Evolutionary conservation across 2,329 filamentous ascomycete genomes (phyloP).

Genomic region (Sporothrix brunneoviolacea): DNA sequence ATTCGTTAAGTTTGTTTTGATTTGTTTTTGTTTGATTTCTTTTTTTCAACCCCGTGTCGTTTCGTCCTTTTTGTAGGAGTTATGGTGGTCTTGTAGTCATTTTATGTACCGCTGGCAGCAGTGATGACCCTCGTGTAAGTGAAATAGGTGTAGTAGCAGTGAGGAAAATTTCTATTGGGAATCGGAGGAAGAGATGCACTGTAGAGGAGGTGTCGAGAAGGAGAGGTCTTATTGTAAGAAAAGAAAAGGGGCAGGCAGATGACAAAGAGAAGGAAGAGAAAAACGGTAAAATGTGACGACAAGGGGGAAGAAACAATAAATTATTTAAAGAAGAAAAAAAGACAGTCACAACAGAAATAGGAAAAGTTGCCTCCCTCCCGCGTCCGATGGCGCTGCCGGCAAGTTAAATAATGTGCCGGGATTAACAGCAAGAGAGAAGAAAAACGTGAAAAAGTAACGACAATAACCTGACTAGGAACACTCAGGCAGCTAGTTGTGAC

Average conservation of each 20-base stretch:
- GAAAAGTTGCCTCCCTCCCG: slow-evolving; percentile 4
- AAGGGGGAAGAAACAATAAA: background rate
- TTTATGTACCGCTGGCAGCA: background rate
- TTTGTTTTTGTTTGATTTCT: background rate
- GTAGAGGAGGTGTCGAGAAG: background rate
- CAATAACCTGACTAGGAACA: background rate
- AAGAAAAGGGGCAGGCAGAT: background rate
- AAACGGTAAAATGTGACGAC: background rate
- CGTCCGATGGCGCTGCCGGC: slow-evolving; percentile 9
- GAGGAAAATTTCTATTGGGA: too few relatives aligned
- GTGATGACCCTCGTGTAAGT: background rate
- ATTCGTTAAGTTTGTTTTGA: background rate
- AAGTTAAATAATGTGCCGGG: background rate
- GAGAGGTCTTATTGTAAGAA: too few relatives aligned
- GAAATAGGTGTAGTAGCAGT: background rate
- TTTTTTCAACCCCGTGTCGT: background rate
- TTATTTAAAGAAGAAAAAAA: slow-evolving; percentile 1
- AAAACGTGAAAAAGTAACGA: background rate
- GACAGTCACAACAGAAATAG: background rate
- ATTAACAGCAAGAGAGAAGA: background rate
- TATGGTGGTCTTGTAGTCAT: slow-evolving; percentile 2
- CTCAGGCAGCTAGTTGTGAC: too few relatives aligned
- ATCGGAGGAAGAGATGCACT: too few relatives aligned
- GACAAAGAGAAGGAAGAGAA: background rate
- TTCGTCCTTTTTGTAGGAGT: background rate